Base-by-base conservation (phyloP, 495 filamentous ascomycete species). In the Annulohypoxylon nitens region DNA sequence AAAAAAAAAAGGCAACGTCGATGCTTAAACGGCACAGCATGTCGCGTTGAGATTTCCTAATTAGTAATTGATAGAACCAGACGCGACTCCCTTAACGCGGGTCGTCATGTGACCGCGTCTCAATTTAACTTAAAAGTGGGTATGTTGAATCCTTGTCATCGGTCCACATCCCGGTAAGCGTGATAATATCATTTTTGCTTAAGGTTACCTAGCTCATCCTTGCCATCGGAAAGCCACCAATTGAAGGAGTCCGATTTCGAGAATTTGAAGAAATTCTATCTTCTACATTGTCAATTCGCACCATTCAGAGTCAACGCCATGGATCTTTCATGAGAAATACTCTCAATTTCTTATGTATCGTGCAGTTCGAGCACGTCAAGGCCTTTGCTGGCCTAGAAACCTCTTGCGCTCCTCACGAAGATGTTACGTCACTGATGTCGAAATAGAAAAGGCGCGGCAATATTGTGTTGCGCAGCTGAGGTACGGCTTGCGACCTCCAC, bases 401-500 rank as follows among this genome's bases (percentile, higher is more conserved):
- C 69, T 39, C 6, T 60, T 64, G 36, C 58, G 71, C 45, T 64
- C 51, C 45, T 66, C 64, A 30, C 68, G 66, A 64, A 70, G 78
- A 67, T 50, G 45, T 59, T 74, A 76, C 36, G 73, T 76, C 45
- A 82, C 82, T 6, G 76, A 81, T 25, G 74, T 69, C 18, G 83
- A 86, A 30, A 75, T 86, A 47, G 79, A 79, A 4, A 81, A 82
- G 70, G 84, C 84, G n/a, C 78, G 82, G 36, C 78, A 81, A n/a
- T 86, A 86, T 57, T 86, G 84, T 70, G 48, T 80, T 43, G 79
- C 83, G 66, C 84, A 86, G 69, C 76, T 86, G 67, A 82, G 76
- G 84, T 86, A 69, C 0, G 26, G 36, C 20, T 57, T 37, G 62
- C 0, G 26, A 63, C 37, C 20, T 20, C 33, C 9, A 37, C 53